Evolutionary conservation across 2,329 filamentous ascomycete species (phyloP).

Genomic region (Zopfia rhizophila): DNA sequence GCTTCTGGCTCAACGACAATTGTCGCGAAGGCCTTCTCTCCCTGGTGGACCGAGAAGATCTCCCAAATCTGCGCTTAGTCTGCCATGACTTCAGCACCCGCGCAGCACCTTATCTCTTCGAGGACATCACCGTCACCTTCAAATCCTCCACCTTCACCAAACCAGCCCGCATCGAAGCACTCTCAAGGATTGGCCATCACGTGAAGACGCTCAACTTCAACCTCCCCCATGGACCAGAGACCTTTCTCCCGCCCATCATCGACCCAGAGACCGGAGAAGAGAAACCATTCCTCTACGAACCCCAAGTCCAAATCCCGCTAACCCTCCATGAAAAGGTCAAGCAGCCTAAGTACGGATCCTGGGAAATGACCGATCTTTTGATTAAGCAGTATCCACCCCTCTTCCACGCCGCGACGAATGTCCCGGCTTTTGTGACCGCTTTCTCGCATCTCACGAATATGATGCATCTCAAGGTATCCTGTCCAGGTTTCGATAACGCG

Average conservation of each 20-base stretch:
- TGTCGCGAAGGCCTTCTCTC: conserved; percentile 59
- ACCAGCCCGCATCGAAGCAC: conserved; percentile 75
- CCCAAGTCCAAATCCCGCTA: conserved; percentile 71
- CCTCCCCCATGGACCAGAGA: conserved; percentile 79
- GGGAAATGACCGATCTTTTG: conserved; percentile 81
- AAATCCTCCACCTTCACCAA: conserved; percentile 79
- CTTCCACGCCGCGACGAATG: conserved; percentile 90
- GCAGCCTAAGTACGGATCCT: conserved; percentile 80
- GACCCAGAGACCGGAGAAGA: conserved; percentile 81
- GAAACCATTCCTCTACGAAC: conserved; percentile 83
- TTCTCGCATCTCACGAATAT: conserved; percentile 75
- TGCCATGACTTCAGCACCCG: conserved; percentile 77
- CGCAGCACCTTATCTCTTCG: conserved; percentile 75
- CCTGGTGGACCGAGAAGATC: conserved; percentile 53
- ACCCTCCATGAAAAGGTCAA: conserved; percentile 64
- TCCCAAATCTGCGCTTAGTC: conserved; percentile 68
- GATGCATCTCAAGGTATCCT: conserved; percentile 78
- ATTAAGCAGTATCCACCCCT: conserved; percentile 88
- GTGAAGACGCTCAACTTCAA: conserved; percentile 81
- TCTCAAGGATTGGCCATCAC: conserved; percentile 81
- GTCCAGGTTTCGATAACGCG: conserved; percentile 73
- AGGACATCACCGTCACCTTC: conserved; percentile 75
- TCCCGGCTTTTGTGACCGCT: conserved; percentile 82
- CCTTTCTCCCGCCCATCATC: conserved; percentile 85
- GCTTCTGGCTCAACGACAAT: conserved; percentile 61